Conservation (phyloP, 78 protist genomes). For the Polysphondylium violaceum region DNA sequence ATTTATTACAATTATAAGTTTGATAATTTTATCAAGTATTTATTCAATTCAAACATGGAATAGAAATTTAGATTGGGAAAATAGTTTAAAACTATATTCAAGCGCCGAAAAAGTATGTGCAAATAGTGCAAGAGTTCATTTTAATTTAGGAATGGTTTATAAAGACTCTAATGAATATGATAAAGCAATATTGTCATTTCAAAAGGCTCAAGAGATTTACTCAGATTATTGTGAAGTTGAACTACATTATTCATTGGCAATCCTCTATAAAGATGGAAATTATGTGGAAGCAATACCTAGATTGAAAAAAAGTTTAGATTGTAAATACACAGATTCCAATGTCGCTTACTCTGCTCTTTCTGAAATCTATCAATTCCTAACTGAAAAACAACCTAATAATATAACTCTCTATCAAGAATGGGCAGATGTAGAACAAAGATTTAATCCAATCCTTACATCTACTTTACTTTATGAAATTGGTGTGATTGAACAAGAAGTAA, state of each 20-base stretch:
- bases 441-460: conserved; percentile 9
- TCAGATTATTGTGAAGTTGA: conserved; percentile 44
- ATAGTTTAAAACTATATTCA: neutral
- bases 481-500: neutral
- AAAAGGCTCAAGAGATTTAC: conserved; percentile 11
- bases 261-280: conserved; percentile 6
- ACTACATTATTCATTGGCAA: conserved; percentile 1
- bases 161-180: conserved; percentile 4
- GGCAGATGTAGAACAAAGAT: neutral
- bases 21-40: neutral
- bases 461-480: neutral
- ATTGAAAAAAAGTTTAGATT: neutral
- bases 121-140: conserved; percentile 59
- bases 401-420: neutral
- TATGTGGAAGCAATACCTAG: neutral
- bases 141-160: conserved; percentile 18
- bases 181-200: conserved; percentile 2
- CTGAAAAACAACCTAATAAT: neutral
- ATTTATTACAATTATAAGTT: neutral
- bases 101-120: conserved; percentile 36
- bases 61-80: conserved; percentile 47
- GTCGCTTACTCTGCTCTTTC: neutral
- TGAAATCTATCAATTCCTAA: neutral
- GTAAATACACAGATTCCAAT: neutral
- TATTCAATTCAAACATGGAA: conserved; percentile 9